Conservation (phyloP, 2,329 filamentous ascomycete species). For the Cercospora sojina region DNA sequence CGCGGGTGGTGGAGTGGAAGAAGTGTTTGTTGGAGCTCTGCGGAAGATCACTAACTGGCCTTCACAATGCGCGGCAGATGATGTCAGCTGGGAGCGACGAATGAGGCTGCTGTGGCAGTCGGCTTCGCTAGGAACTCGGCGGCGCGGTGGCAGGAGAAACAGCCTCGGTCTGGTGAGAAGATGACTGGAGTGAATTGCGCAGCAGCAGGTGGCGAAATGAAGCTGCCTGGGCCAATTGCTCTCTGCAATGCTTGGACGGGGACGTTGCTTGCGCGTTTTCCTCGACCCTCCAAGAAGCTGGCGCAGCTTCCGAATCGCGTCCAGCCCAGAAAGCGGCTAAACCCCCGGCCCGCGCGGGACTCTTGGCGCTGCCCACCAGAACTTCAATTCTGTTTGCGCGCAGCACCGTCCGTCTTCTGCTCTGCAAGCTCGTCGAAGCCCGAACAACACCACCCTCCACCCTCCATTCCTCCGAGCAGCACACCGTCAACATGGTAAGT, state of each 20-base stretch:
- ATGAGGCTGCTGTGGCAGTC: background rate
- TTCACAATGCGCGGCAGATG: constrained; percentile 1
- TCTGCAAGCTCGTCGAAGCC: constrained; percentile 20
- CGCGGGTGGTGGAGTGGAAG: background rate
- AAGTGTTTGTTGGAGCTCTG: background rate
- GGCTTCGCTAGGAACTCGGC: constrained; percentile 5
- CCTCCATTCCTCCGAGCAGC: constrained; percentile 15
- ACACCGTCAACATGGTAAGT: constrained; percentile 31
- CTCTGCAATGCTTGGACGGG: background rate
- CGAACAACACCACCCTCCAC: constrained; percentile 5
- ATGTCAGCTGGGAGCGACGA: constrained; percentile 6
- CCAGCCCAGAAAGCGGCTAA: background rate
- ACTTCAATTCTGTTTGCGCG: constrained; percentile 8
- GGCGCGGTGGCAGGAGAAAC: background rate
- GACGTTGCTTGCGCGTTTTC: constrained; percentile 1
- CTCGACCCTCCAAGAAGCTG: background rate
- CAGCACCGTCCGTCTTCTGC: constrained; percentile 2
- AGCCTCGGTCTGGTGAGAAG: background rate
- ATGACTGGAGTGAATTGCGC: background rate
- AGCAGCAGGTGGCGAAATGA: background rate
- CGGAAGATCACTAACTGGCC: constrained; percentile 2
- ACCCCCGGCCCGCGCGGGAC: background rate
- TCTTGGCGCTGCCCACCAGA: constrained; percentile 13
- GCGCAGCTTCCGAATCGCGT: background rate
- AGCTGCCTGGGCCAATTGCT: background rate